Base-by-base conservation (phyloP, 192 early-diverging fungal genomes). In the Coemansia sp. region DNA sequence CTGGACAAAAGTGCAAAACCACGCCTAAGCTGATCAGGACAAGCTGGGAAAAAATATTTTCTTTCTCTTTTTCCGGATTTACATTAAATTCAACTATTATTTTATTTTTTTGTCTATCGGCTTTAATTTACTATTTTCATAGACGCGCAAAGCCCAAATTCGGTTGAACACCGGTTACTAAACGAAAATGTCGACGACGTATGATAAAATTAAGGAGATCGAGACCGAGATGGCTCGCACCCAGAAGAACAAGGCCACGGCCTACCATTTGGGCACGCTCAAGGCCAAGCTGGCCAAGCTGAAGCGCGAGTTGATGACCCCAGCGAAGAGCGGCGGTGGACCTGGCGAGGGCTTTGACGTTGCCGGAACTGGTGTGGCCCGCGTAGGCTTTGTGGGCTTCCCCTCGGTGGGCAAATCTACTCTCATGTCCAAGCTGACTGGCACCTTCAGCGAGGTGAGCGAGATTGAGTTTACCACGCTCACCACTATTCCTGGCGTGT, bases 381-480 rank as follows among this genome's bases (percentile, higher is more conserved):
- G 97, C 70, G 93, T 98, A 68, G 97, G 96, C 27, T 98, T 97
- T 73, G 91, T 97, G 37, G 88, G 96, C 29, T 99, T 99, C 81
- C 97, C 96, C 3, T 96, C 94, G 6, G 97, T 99, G 27, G 97
- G 97, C 77, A 99, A 99, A 75, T 95, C 93, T 1, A 98, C 97
- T 23, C 87, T 99, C 42, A 96, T 99, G 96, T 91, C 90, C 57
- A 99, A 98, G 77, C 72, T 99, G 71, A 97, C 97, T 1, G 96
- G 96, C 61, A 96, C 94, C 21, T 91, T 94, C 81, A 96, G 94
- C 53, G 97, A 96, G 86, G 94, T 96, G 27, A 95, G 92, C 72
- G 94, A 92, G 36, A 95, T 97, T 69, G 97, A 99, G 81, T 99
- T 99, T 86, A 99, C 97, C 61, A 99, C 97, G n/a, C 85, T 99